Evolutionary conservation across 2,329 filamentous ascomycete genomes (phyloP).

Genomic region (Metarhizium sp.): DNA sequence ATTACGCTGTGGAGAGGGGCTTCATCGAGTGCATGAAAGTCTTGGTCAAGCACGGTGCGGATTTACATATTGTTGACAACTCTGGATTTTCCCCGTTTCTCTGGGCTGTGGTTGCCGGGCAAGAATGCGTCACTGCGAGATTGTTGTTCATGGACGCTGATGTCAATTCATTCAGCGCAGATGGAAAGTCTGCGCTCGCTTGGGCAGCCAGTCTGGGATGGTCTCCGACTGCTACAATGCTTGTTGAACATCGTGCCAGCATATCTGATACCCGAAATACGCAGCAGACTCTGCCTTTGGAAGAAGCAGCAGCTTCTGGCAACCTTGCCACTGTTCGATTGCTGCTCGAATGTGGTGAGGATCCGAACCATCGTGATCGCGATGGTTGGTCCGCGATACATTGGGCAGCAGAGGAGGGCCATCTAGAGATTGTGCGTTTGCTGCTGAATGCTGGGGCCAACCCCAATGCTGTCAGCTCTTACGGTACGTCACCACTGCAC

Average conservation of each 20-base stretch:
- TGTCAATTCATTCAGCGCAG: background rate
- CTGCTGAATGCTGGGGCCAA: too few relatives aligned
- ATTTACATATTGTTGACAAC: background rate
- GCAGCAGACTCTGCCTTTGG: background rate
- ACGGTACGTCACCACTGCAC: background rate
- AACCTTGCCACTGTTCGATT: too few relatives aligned
- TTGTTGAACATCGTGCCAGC: background rate
- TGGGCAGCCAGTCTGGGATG: conserved; percentile 1
- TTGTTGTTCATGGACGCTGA: conserved; percentile 1
- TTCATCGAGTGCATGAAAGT: background rate
- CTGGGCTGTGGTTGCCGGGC: conserved; percentile 2
- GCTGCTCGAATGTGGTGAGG: too few relatives aligned
- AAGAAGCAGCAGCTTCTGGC: background rate
- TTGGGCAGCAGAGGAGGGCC: too few relatives aligned
- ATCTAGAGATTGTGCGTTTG: too few relatives aligned
- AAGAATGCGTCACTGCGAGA: background rate
- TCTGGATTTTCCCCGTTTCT: conserved; percentile 2
- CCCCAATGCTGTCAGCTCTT: background rate
- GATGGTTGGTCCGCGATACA: too few relatives aligned
- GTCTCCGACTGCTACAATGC: background rate
- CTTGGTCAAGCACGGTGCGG: background rate
- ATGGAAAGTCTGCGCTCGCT: conserved; percentile 1
- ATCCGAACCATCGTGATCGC: too few relatives aligned
- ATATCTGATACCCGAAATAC: background rate
- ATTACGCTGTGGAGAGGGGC: conserved; percentile 1